These are phyloP conservation scores for Gossypium sturtianum DNA, from an alignment of 345 rosid species.

Conservation along the genomic window DNA sequence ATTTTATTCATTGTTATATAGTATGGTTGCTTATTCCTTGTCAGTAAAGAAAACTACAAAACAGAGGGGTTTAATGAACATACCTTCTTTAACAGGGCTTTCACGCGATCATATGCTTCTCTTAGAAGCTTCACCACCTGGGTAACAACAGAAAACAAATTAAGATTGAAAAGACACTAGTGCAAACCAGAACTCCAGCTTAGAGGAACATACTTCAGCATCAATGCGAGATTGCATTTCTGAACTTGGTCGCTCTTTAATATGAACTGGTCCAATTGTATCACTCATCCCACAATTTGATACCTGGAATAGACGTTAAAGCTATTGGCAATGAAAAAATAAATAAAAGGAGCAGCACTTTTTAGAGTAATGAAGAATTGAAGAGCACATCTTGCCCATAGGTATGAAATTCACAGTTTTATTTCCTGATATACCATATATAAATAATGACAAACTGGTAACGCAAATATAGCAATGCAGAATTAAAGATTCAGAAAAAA, in stretches of 20 bases:
- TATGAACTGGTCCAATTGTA: constrained; percentile 67
- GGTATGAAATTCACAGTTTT: not conserved
- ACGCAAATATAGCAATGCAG: not conserved
- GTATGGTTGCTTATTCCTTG: not conserved
- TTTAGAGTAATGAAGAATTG: not conserved
- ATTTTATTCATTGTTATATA: not conserved
- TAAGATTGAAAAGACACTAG: not conserved
- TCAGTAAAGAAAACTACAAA: not conserved
- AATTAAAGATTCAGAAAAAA: not conserved
- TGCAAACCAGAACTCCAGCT: not conserved
- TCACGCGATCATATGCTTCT: constrained; percentile 95
- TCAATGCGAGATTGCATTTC: constrained; percentile 96
- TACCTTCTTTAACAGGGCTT: constrained; percentile 79
- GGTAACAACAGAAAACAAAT: constrained; percentile 17
- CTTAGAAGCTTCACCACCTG: constrained; percentile 89
- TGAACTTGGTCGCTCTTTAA: constrained; percentile 89
- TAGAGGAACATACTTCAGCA: constrained; percentile 64
- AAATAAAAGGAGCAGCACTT: not conserved
- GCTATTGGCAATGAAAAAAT: not conserved
- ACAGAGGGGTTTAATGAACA: not conserved
- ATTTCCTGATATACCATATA: not conserved
- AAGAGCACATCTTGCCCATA: not conserved
- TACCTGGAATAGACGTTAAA: not conserved
- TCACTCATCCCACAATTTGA: constrained; percentile 12
- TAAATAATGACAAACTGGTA: not conserved